These are phyloP conservation scores for Aspergillus ellipticus DNA, from an alignment of 495 filamentous ascomycete species.

Conservation along the genomic window DNA sequence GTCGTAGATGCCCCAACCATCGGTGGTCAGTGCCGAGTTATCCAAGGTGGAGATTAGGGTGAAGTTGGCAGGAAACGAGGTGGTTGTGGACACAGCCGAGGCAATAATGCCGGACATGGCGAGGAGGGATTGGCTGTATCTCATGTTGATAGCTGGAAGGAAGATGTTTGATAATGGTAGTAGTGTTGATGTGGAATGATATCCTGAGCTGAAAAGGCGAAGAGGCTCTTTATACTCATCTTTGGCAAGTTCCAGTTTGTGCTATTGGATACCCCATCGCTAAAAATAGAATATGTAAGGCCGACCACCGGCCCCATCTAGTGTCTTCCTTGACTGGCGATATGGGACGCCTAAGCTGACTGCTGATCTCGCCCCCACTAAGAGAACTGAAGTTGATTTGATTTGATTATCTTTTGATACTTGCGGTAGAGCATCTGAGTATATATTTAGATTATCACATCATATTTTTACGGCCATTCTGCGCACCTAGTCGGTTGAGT, in stretches of 20 bases:
- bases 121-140: background rate
- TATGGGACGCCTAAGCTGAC: conserved; percentile 3
- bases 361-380: too few relatives aligned
- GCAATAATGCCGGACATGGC: conserved; percentile 1
- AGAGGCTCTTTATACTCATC: background rate
- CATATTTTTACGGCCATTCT: background rate
- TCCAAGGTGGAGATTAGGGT: conserved; percentile 1
- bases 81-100: background rate
- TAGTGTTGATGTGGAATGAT: background rate
- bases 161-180: background rate
- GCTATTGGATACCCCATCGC: background rate
- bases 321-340: conserved; percentile 1
- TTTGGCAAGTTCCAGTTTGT: background rate
- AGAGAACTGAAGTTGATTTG: too few relatives aligned
- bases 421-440: background rate
- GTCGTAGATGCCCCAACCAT: conserved; percentile 5
- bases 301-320: background rate
- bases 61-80: conserved; percentile 1
- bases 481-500: background rate
- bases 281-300: conserved; percentile 5
- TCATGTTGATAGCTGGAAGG: conserved; percentile 1
- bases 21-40: background rate
- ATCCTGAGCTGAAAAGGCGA: background rate
- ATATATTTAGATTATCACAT: background rate
- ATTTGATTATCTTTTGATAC: background rate